Evolutionary conservation across 2,329 filamentous ascomycete species (phyloP).

Genomic region (Xylaria sp.): DNA sequence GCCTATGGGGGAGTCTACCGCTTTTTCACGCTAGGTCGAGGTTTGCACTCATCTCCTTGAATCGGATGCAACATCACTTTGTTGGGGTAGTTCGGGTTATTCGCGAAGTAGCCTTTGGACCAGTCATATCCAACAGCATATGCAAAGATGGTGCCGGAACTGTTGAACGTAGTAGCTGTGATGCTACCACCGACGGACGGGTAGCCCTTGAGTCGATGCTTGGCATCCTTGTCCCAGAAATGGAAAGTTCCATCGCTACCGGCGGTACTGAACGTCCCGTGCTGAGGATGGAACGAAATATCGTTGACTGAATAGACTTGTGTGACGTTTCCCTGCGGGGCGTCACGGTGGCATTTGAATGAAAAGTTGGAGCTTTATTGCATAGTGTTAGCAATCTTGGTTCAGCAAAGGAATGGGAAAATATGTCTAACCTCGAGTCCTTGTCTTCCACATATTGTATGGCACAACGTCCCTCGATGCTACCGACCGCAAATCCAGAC

Average conservation of each 20-base stretch:
- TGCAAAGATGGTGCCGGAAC: constrained; percentile 83
- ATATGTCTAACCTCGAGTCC: constrained; percentile 71
- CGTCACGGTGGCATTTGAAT: constrained; percentile 97
- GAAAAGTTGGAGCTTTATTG: constrained; percentile 84
- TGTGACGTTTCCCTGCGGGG: constrained; percentile 77
- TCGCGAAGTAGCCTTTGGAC: constrained; percentile 93
- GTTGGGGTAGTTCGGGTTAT: constrained; percentile 77
- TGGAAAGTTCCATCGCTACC: constrained; percentile 96
- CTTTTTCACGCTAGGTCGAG: constrained; percentile 69
- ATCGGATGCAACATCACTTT: constrained; percentile 90
- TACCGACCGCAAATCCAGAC: constrained; percentile 91
- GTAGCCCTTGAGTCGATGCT: constrained; percentile 90
- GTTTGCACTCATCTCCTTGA: constrained; percentile 70
- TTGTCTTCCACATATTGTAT: constrained; percentile 99
- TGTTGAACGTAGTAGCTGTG: constrained; percentile 90
- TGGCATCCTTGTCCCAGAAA: constrained; percentile 94
- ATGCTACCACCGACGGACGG: constrained; percentile 87
- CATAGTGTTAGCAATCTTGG: constrained; percentile 22
- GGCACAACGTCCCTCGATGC: constrained; percentile 95
- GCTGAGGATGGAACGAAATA: constrained; percentile 95
- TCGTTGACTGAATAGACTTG: constrained; percentile 96
- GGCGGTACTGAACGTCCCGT: constrained; percentile 98
- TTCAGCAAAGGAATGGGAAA: background rate
- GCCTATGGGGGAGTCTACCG: constrained; percentile 33
- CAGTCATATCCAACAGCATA: constrained; percentile 97